Evolutionary conservation across 768 basidiomycete species (phyloP).

Genomic region (Rhodocollybia butyracea): DNA sequence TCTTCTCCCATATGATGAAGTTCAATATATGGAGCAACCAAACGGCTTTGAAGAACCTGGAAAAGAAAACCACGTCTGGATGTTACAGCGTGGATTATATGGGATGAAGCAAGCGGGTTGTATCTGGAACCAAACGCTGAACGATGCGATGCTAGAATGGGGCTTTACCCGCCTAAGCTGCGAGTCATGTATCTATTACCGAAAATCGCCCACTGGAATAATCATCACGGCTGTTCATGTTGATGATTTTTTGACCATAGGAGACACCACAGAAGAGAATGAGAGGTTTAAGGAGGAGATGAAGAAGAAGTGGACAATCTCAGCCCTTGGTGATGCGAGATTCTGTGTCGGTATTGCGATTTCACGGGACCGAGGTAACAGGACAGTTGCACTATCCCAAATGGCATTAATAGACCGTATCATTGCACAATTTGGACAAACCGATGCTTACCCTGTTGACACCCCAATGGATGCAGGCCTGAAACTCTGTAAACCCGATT

Average conservation of each 20-base stretch:
- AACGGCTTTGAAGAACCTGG: too few species aligned
- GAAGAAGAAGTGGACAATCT: too few species aligned
- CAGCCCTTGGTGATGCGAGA: too few species aligned
- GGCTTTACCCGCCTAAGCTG: slow-evolving; percentile 26
- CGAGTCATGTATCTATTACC: slow-evolving; percentile 31
- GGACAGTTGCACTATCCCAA: too few species aligned
- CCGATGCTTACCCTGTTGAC: too few species aligned
- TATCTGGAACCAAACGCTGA: slow-evolving; percentile 31
- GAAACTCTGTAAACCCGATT: too few species aligned
- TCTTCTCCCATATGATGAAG: too few species aligned
- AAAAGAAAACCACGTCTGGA: slow-evolving; percentile 10
- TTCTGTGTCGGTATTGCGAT: too few species aligned
- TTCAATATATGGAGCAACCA: slow-evolving; percentile 2
- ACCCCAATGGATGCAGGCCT: too few species aligned
- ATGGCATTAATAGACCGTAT: too few species aligned
- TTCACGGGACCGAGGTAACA: too few species aligned
- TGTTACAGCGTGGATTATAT: slow-evolving; percentile 8
- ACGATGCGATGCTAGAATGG: slow-evolving; percentile 22
- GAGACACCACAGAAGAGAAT: slow-evolving; percentile 9
- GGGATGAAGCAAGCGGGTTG: slow-evolving; percentile 22
- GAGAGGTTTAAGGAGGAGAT: slow-evolving; percentile 23
- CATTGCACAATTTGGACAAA: too few species aligned
- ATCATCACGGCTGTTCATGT: slow-evolving; percentile 32
- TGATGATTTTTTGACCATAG: slow-evolving; percentile 27
- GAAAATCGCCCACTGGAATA: slow-evolving; percentile 8